Evolutionary conservation across 2,329 filamentous ascomycete species (phyloP).

Genomic region (Sphaerostilbella broomeana): DNA sequence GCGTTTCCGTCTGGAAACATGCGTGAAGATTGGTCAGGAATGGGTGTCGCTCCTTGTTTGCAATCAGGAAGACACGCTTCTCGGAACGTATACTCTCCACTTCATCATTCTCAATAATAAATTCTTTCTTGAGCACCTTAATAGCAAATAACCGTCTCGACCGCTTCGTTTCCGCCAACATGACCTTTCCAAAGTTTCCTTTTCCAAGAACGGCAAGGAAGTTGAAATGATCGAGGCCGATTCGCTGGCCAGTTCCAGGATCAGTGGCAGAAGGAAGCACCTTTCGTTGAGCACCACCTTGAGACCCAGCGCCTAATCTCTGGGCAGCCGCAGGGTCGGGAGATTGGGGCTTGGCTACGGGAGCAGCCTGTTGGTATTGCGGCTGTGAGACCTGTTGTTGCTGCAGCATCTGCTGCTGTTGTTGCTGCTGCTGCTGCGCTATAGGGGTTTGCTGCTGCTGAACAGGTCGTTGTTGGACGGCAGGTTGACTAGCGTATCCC

Average conservation of each 20-base stretch:
- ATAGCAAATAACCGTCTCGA: slow-evolving; percentile 92
- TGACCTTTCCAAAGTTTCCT: slow-evolving; percentile 99
- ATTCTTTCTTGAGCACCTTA: slow-evolving; percentile 99
- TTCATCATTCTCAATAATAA: slow-evolving; percentile 99
- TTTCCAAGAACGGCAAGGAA: slow-evolving; percentile 97
- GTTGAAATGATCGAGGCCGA: slow-evolving; percentile 97
- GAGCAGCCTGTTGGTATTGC: slow-evolving; percentile 27
- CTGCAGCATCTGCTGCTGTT: slow-evolving; percentile 27
- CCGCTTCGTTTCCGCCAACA: slow-evolving; percentile 95
- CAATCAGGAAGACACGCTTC: slow-evolving; percentile 94
- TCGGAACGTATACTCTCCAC: slow-evolving; percentile 97
- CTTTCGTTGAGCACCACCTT: slow-evolving; percentile 36
- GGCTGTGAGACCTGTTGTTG: slow-evolving; percentile 33
- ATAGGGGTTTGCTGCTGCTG: slow-evolving; percentile 25
- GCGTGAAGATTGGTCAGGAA: slow-evolving; percentile 94
- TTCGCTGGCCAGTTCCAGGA: slow-evolving; percentile 70
- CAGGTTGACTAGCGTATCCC: slow-evolving; percentile 32
- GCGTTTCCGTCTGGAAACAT: slow-evolving; percentile 97
- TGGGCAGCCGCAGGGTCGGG: slow-evolving; percentile 29
- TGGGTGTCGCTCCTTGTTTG: slow-evolving; percentile 93
- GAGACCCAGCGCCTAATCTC: slow-evolving; percentile 18
- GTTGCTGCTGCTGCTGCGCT: slow-evolving; percentile 30
- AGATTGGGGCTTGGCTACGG: slow-evolving; percentile 34
- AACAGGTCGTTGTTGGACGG: slow-evolving; percentile 26
- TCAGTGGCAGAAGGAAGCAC: slow-evolving; percentile 64